phyloP scores from a whole-genome alignment of 2,329 filamentous ascomycete species.

The Neonectria hederae region DNA sequence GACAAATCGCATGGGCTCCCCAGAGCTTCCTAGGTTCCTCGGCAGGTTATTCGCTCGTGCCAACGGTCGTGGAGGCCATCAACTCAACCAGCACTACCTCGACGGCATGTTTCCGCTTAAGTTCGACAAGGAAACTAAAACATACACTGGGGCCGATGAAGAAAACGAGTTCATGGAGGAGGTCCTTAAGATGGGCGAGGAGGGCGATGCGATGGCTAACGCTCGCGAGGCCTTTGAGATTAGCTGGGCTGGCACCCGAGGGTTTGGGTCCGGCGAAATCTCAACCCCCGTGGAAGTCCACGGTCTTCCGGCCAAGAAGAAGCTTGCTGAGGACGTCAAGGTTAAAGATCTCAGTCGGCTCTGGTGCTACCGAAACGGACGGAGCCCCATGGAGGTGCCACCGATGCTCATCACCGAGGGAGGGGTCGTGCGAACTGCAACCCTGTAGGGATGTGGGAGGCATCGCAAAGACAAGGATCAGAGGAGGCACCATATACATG shows the following conservation, averaged over 20 bases:
- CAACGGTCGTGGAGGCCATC: constrained; percentile 62
- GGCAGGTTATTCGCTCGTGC: constrained; percentile 68
- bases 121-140: constrained; percentile 52
- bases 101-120: constrained; percentile 68
- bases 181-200: constrained; percentile 56
- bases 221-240: constrained; percentile 59
- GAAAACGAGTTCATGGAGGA: constrained; percentile 70
- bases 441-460: constrained; percentile 45
- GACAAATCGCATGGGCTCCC: constrained; percentile 52
- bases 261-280: constrained; percentile 49
- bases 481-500: neutral
- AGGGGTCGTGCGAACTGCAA: constrained; percentile 52
- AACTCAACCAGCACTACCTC: constrained; percentile 69
- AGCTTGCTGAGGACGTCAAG: constrained; percentile 51
- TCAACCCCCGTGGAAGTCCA: constrained; percentile 52
- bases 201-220: constrained; percentile 55
- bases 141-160: constrained; percentile 55
- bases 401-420: constrained; percentile 48
- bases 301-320: constrained; percentile 42
- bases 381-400: constrained; percentile 57
- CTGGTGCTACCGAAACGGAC: constrained; percentile 71
- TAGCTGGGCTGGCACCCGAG: constrained; percentile 55
- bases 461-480: neutral
- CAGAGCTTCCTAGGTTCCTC: constrained; percentile 67
- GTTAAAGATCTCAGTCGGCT: constrained; percentile 70